Evolutionary conservation across 495 filamentous ascomycete species (phyloP).

Genomic region (Trichoderma parareesei): DNA sequence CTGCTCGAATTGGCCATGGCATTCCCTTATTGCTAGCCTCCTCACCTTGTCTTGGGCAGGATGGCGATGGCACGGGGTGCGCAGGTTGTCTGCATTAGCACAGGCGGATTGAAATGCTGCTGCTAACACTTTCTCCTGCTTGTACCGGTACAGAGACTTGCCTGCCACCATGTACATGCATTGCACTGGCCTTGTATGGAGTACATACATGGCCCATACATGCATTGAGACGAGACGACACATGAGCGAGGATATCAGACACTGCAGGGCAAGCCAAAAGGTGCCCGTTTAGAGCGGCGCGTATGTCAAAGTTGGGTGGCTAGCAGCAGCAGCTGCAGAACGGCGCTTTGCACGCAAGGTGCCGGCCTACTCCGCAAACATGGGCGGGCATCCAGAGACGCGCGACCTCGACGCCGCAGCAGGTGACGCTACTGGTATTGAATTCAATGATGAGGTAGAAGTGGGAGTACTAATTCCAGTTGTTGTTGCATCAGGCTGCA

Average conservation of each 20-base stretch:
- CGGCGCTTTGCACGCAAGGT: background rate
- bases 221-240: background rate
- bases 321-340: no score
- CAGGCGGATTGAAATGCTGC: background rate
- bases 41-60: background rate
- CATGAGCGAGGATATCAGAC: background rate
- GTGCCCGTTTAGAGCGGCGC: background rate
- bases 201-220: background rate
- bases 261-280: background rate
- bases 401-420: slow-evolving; percentile 1
- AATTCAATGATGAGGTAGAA: no score
- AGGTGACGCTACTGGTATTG: no score
- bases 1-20: no score
- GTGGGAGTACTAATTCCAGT: no score
- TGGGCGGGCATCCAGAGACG: slow-evolving; percentile 1
- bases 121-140: background rate
- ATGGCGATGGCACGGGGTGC: slow-evolving; percentile 9
- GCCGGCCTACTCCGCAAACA: slow-evolving; percentile 6
- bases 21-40: background rate
- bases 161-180: background rate
- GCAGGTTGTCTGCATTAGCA: background rate
- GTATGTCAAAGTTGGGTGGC: no score
- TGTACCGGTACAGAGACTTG: background rate
- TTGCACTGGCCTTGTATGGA: background rate
- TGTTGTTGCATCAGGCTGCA: slow-evolving; percentile 1